Percentiles rank a stretch among this genome's conserved stretches.
Evolutionary conservation across 2,329 filamentous ascomycete genomes (phyloP).

Genomic region (Chrysoporthe cubensis): DNA sequence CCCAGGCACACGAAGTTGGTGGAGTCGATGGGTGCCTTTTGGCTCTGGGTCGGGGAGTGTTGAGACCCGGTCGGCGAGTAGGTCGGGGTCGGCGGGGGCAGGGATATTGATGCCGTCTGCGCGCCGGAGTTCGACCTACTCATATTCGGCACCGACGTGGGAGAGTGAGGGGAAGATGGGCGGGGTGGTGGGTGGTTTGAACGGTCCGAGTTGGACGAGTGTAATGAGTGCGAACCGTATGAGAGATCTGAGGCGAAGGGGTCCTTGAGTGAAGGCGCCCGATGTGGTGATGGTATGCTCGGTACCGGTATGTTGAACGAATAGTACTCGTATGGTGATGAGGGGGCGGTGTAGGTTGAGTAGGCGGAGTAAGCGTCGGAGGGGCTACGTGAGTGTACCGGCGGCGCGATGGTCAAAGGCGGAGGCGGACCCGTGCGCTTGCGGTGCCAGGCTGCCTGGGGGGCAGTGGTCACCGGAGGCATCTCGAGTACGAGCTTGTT

Average conservation of each 20-base stretch:
- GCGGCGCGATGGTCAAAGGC: conserved; percentile 45
- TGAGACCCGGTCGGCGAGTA: conserved; percentile 22
- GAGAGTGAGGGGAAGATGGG: conserved; percentile 16
- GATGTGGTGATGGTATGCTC: conserved; percentile 15
- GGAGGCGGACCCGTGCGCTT: conserved; percentile 47
- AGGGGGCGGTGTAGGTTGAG: conserved; percentile 28
- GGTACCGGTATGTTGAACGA: conserved; percentile 18
- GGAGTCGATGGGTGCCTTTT: conserved; percentile 52
- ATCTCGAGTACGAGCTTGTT: conserved; percentile 46
- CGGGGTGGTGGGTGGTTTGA: conserved; percentile 32
- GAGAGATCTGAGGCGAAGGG: neutral
- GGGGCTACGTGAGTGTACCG: conserved; percentile 34
- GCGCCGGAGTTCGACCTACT: conserved; percentile 35
- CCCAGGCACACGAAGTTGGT: conserved; percentile 59
- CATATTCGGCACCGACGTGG: conserved; percentile 29
- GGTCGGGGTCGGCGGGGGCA: conserved; percentile 36
- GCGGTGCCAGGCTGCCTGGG: conserved; percentile 46
- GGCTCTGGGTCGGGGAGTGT: conserved; percentile 34
- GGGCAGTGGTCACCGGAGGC: conserved; percentile 54
- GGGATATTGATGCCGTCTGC: conserved; percentile 17
- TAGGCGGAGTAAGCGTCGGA: conserved; percentile 36
- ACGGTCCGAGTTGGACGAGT: conserved; percentile 27
- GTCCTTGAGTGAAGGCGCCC: conserved; percentile 6
- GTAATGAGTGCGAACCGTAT: conserved; percentile 11
- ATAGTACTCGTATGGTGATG: conserved; percentile 23